phyloP scores from a whole-genome alignment of 2,329 filamentous ascomycete species.

The Metarhizium rileyi region DNA sequence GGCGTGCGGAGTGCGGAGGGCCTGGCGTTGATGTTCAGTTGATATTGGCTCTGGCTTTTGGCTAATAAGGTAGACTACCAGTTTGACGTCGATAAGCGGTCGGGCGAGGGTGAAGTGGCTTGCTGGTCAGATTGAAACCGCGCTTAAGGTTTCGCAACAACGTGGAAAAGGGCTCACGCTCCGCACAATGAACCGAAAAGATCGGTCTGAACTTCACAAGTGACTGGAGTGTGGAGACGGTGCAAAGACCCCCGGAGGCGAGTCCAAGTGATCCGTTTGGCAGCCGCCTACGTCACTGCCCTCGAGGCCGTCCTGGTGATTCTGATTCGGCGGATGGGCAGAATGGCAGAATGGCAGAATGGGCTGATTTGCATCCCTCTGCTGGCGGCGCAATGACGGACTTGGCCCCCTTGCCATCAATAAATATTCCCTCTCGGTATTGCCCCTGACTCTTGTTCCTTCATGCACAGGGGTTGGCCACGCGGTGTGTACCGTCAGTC shows the following conservation, averaged over 20 bases:
- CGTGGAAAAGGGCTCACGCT: background rate
- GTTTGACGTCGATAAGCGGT: background rate
- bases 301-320: background rate
- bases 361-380: background rate
- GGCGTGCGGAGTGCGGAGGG: too few relatives aligned
- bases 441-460: background rate
- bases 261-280: background rate
- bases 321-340: background rate
- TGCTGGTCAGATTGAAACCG: background rate
- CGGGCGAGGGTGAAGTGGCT: background rate
- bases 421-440: too few relatives aligned
- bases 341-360: too few relatives aligned
- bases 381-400: background rate
- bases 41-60: too few relatives aligned
- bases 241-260: background rate
- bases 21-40: too few relatives aligned
- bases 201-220: background rate
- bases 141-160: background rate
- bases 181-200: background rate
- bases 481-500: background rate
- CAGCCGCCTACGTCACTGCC: background rate
- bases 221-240: background rate
- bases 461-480: background rate
- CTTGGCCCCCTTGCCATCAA: background rate
- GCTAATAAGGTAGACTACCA: background rate